Evolutionary conservation across 805 yeast species (phyloP).

Genomic region (Clavispora fructus): DNA sequence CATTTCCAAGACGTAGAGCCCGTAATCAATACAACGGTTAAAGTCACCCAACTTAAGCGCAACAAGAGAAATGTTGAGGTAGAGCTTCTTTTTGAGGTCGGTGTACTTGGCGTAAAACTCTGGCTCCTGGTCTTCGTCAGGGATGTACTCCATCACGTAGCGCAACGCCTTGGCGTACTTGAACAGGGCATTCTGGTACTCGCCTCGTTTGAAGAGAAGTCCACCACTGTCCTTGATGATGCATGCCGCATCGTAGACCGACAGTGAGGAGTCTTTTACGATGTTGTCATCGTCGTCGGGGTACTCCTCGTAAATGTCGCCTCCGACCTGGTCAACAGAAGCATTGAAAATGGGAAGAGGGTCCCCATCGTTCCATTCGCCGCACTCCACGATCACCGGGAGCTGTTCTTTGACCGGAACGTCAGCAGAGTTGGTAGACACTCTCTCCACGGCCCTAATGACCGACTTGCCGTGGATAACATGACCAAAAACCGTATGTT

Average conservation of each 20-base stretch:
- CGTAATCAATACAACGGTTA: slow-evolving; percentile 47
- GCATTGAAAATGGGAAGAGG: slow-evolving; percentile 59
- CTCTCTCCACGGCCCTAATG: slow-evolving; percentile 58
- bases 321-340: slow-evolving; percentile 54
- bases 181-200: slow-evolving; percentile 46
- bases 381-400: slow-evolving; percentile 53
- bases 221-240: slow-evolving; percentile 68
- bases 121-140: slow-evolving; percentile 61
- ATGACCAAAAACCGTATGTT: slow-evolving; percentile 73
- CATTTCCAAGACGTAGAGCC: slow-evolving; percentile 53
- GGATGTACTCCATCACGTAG: slow-evolving; percentile 66
- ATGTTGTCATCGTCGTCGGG: slow-evolving; percentile 68
- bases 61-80: slow-evolving; percentile 56
- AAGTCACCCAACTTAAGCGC: slow-evolving; percentile 46
- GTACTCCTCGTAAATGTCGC: slow-evolving; percentile 69
- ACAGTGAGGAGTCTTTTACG: slow-evolving; percentile 51
- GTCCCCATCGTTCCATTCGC: slow-evolving; percentile 52
- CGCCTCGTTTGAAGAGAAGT: slow-evolving; percentile 49
- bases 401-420: slow-evolving; percentile 36
- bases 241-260: slow-evolving; percentile 45
- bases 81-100: slow-evolving; percentile 48
- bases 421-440: slow-evolving; percentile 35
- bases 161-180: slow-evolving; percentile 65
- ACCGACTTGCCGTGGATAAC: slow-evolving; percentile 67
- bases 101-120: slow-evolving; percentile 46